Base-by-base conservation (phyloP, 345 rosid genomes). In the Psidium guajava region DNA sequence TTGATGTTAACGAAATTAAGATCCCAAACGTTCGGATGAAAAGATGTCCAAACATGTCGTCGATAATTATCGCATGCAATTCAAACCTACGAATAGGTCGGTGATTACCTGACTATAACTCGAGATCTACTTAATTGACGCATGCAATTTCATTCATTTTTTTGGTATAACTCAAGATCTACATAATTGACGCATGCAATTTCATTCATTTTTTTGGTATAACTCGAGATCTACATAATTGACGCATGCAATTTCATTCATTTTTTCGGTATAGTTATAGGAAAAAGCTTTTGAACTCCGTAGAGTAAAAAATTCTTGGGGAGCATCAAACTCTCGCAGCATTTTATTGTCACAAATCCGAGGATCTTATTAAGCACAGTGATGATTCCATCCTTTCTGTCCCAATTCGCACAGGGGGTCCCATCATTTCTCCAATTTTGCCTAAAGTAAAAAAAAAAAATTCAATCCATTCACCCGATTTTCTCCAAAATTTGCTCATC, bases 1-100 rank as follows among this genome's bases (percentile, higher is more conserved):
- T 69, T 1, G 0, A 18, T 18, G 8, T 53, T 32, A 16, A 6
- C 1, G 2, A 64, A 64, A 32, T 32, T 16, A 32, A 32, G 0
- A 64, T 16, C 22, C 2, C 1, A 0, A 28, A 2, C 3, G 47
- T 28, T 32, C 0, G 1, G 1, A 18, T 9, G 6, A 18, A 36
- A 69, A 69, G 7, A 9, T 69, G 14, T 36, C 24, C 47, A 0
- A 2, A 0, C 80, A 69, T 3, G 20, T 0, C 0, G 20, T 0
- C 0, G 0, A 18, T 69, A 36, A 4, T 24, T 24, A 12, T 5
- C 24, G 4, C 1, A 9, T 32, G 47, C 1, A 1, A 1, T 64
- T 32, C 75, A 32, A 64, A 64, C 3, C 6, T 8, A 18, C 2
- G 22, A 4, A 18, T 69, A 8, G 20, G 21, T 5, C 3, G 3